Percentiles rank a stretch among this genome's conserved stretches.
phyloP scores from a whole-genome alignment of 164 flowering plant genomes.

The Vitis rupestris region DNA sequence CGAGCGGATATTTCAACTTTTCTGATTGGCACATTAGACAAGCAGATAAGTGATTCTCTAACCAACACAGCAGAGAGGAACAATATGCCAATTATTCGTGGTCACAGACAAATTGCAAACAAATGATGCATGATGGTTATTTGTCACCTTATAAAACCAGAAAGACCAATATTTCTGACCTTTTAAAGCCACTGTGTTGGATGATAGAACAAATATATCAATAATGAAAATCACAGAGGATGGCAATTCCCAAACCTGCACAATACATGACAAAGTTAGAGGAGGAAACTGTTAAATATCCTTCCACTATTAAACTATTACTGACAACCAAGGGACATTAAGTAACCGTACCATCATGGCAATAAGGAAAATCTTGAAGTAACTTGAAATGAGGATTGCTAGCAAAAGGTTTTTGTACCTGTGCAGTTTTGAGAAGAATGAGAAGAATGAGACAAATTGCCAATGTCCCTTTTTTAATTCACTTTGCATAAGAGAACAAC shows the following conservation, averaged over 20 bases:
- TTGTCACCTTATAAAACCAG: neutral
- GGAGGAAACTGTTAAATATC: neutral
- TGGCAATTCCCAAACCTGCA: conserved; percentile 92
- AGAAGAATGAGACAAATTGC: neutral
- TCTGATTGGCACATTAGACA: too few relatives aligned
- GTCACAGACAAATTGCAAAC: too few relatives aligned
- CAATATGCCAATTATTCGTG: too few relatives aligned
- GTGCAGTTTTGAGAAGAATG: conserved; percentile 8
- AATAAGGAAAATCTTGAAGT: conserved; percentile 67
- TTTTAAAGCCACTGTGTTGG: conserved; percentile 74
- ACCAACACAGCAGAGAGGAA: too few relatives aligned
- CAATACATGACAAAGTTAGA: conserved; percentile 4
- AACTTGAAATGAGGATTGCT: conserved; percentile 70
- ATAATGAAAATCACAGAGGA: conserved; percentile 56
- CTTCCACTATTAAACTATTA: too few relatives aligned
- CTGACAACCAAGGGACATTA: neutral
- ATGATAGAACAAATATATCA: conserved; percentile 70
- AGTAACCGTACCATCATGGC: conserved; percentile 61
- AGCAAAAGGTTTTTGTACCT: conserved; percentile 60
- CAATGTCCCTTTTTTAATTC: neutral
- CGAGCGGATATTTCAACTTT: too few relatives aligned
- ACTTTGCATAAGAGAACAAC: too few relatives aligned
- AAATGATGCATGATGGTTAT: neutral
- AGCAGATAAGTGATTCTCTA: too few relatives aligned
- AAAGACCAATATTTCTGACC: conserved; percentile 34